Evolutionary conservation across 352 stramenopile genomes (phyloP).

Genomic region (Phytopythium oedochilum): DNA sequence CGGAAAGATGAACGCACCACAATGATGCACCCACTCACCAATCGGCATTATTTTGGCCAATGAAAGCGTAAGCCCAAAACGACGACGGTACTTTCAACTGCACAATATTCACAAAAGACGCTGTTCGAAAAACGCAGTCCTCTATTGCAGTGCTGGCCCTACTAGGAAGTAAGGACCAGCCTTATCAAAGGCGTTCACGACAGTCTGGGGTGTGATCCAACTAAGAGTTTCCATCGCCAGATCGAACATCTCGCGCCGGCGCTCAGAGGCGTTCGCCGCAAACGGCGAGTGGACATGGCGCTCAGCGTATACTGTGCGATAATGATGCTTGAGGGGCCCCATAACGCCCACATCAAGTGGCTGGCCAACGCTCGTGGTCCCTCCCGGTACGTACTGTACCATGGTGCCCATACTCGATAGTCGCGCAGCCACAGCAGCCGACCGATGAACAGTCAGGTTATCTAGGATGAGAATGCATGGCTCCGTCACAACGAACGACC

Average conservation of each 20-base stretch:
- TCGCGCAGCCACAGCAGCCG: background rate
- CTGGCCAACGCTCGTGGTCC: background rate
- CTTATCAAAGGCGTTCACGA: background rate
- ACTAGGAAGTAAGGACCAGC: background rate
- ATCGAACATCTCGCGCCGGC: background rate
- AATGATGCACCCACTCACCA: background rate
- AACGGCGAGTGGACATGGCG: background rate
- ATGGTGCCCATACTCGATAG: background rate
- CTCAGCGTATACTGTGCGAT: background rate
- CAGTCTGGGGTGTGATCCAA: background rate
- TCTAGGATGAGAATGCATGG: conserved; percentile 3
- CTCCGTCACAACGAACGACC: conserved; percentile 3
- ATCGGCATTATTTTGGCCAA: background rate
- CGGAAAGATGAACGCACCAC: background rate
- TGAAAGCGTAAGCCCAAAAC: no score
- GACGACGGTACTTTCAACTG: no score
- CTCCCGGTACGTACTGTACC: background rate
- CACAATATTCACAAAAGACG: background rate
- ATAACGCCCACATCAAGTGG: background rate
- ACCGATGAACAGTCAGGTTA: background rate
- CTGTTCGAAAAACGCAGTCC: background rate
- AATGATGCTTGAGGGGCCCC: conserved; percentile 1
- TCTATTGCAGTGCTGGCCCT: background rate
- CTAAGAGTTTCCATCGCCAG: background rate
- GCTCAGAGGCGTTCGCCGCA: background rate